phyloP scores from a whole-genome alignment of 495 filamentous ascomycete genomes.

The Annulohypoxylon moriforme region DNA sequence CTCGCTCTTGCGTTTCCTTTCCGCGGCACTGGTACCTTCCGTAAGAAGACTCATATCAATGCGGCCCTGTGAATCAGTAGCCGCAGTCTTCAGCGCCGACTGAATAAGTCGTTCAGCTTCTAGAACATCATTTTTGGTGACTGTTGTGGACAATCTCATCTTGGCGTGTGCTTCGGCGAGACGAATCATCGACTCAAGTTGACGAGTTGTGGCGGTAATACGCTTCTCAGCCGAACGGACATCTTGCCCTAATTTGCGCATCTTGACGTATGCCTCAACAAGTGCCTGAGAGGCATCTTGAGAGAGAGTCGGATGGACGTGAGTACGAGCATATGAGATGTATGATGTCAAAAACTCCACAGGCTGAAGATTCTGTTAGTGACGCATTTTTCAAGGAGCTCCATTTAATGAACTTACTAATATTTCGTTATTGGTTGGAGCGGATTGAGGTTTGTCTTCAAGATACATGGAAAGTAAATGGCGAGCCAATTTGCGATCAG shows the following conservation, averaged over 20 bases:
- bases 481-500: conserved; percentile 86
- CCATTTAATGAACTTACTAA: conserved; percentile 68
- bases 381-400: conserved; percentile 15
- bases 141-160: conserved; percentile 83
- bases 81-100: conserved; percentile 94
- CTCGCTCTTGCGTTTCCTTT: conserved; percentile 82
- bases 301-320: conserved; percentile 84
- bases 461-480: conserved; percentile 98
- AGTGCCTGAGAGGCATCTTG: conserved; percentile 82
- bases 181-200: conserved; percentile 97
- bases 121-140: conserved; percentile 83
- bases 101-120: conserved; percentile 95
- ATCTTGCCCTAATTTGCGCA: conserved; percentile 95
- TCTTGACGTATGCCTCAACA: conserved; percentile 88
- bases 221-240: conserved; percentile 92
- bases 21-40: conserved; percentile 86
- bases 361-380: conserved; percentile 64
- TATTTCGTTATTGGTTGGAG: conserved; percentile 73
- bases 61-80: conserved; percentile 91
- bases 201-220: conserved; percentile 96
- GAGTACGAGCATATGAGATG: conserved; percentile 94
- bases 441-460: conserved; percentile 90
- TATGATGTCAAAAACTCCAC: conserved; percentile 96
- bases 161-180: conserved; percentile 96
- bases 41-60: conserved; percentile 97